Conservation (phyloP, 163 green algal species). For the Scenedesmus sp. region DNA sequence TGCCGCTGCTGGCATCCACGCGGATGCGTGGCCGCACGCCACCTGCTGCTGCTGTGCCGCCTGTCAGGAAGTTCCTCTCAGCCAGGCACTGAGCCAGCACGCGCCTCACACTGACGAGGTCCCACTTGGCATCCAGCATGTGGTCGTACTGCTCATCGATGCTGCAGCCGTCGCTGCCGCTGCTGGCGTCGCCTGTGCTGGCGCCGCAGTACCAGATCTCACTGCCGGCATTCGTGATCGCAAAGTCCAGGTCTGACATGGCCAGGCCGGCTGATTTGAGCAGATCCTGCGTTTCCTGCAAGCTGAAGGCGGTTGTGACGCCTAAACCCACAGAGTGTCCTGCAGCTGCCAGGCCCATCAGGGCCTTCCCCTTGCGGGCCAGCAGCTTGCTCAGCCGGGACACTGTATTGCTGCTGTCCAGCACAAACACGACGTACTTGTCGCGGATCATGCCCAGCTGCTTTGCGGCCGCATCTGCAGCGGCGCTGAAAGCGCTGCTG, state of each 20-base stretch:
- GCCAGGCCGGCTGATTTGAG: conserved; percentile 64
- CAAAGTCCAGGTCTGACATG: conserved; percentile 73
- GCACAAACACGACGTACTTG: conserved; percentile 62
- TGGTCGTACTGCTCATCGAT: conserved; percentile 67
- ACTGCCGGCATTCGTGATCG: conserved; percentile 78
- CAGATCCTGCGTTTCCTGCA: conserved; percentile 62
- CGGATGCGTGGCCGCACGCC: conserved; percentile 7
- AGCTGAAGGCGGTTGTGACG: conserved; percentile 74
- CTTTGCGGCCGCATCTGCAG: background rate
- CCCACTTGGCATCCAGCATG: conserved; percentile 67
- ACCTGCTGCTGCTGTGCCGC: background rate
- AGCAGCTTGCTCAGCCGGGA: conserved; percentile 48
- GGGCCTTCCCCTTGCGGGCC: conserved; percentile 43
- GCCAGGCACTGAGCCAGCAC: conserved; percentile 47
- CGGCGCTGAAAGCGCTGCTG: background rate
- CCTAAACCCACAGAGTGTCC: conserved; percentile 64
- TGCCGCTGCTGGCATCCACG: conserved; percentile 33
- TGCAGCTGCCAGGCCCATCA: conserved; percentile 41
- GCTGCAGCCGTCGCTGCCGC: background rate
- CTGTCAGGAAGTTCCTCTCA: conserved; percentile 41
- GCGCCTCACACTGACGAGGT: conserved; percentile 48
- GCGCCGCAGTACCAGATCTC: conserved; percentile 75
- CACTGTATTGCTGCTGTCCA: conserved; percentile 60
- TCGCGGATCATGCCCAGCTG: conserved; percentile 36
- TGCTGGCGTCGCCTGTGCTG: background rate